Evolutionary conservation across 352 stramenopile genomes (phyloP), one percentile per base, ranked within the genome.

Genomic region (Globisporangium megalacanthum): DNA sequence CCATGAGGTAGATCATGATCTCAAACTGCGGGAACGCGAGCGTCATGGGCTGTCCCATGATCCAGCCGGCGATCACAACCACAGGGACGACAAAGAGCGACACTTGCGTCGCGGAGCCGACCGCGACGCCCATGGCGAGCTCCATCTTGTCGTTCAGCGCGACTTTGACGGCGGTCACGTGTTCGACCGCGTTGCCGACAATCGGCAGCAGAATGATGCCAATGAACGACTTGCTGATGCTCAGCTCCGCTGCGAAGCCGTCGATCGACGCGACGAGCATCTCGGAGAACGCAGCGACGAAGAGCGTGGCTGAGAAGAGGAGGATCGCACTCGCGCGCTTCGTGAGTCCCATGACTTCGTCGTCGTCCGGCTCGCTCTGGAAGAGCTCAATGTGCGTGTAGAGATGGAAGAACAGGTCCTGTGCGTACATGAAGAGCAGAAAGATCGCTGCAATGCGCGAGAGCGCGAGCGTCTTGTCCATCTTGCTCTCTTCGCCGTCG

Each of bases 121-220:
- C 82, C n/a, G 97, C 96, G 31, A 99, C 95, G 52, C 96, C 97
- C 79, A 99, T 97, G 6, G 96, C 89, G 11, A 99, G 80, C 83
- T 99, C 96, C 95, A 99, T 98, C 75, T 98, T 99, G 72, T 98
- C 86, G 72, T 98, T 98, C 58, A 98, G 88, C 20, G 96, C 97
- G 6, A 99, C 96, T 29, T 95, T 97, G 44, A 99, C 84, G 17
- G 97, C 97, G 4, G 96, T 98, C 37, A 98, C 89, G 66, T 99
- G 97, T 71, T 99, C 97, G 2, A 98, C 96, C n/a, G 96, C 96
- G 75, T 99, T 99, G 49, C 97, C 96, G 11, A 99, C 96, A 36
- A 99, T 96, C 1, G 97, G 97, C 36, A 99, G 62, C 59, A 99
- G 70, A 60, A 99, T 98, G 31, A 99, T 86, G 52, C 96, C 96